Conservation (phyloP, 345 rosid genomes). For the Linum usitatissimum region DNA sequence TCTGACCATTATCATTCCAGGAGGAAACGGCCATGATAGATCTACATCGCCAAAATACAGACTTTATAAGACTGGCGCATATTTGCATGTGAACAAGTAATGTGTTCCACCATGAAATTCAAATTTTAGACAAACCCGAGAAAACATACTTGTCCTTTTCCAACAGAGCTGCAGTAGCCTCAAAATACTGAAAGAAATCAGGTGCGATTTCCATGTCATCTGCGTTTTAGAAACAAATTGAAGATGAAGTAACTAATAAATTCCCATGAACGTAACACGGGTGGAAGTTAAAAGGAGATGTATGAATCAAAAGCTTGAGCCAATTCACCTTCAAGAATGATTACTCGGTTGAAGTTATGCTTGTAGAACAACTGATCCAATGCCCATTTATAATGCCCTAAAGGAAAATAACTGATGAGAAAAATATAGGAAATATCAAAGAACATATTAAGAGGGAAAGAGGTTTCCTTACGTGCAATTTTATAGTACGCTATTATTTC, state of each 20-base stretch:
- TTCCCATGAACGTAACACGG: background rate
- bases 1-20: constrained; percentile 99
- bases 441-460: constrained; percentile 7
- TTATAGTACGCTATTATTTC: constrained; percentile 89
- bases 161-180: constrained; percentile 81
- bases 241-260: background rate
- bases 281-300: background rate
- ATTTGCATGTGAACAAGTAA: background rate
- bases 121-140: constrained; percentile 10
- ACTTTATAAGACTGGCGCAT: background rate
- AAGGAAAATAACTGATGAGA: constrained; percentile 12
- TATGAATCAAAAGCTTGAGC: background rate
- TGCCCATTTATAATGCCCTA: constrained; percentile 97
- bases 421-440: constrained; percentile 6
- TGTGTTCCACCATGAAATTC: background rate
- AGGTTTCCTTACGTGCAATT: constrained; percentile 58
- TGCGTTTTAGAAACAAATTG: constrained; percentile 31
- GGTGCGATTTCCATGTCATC: constrained; percentile 99
- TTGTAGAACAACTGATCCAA: constrained; percentile 76
- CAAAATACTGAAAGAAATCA: constrained; percentile 93
- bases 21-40: constrained; percentile 98
- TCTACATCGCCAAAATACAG: constrained; percentile 27
- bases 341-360: constrained; percentile 67
- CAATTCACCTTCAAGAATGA: constrained; percentile 81
- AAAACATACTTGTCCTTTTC: constrained; percentile 77